phyloP scores from a whole-genome alignment of 306 rosid genomes.

The Cyclanthera cordifolia region DNA sequence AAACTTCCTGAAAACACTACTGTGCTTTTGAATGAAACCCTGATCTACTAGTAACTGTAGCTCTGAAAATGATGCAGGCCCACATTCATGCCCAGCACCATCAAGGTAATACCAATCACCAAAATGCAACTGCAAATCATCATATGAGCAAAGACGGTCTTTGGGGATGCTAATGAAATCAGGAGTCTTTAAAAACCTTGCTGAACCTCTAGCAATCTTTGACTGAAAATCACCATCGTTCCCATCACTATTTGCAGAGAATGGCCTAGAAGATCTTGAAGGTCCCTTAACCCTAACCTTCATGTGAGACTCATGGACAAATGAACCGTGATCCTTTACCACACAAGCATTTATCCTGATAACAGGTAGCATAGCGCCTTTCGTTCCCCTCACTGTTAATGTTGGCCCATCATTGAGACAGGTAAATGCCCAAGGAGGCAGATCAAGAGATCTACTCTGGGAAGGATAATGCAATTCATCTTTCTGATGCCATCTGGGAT shows the following conservation, averaged over 20 bases:
- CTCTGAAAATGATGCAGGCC: slow-evolving; percentile 76
- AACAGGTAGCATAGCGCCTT: slow-evolving; percentile 75
- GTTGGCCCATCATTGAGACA: slow-evolving; percentile 53
- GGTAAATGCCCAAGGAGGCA: slow-evolving; percentile 82
- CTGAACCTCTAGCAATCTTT: slow-evolving; percentile 27
- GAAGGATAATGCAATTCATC: slow-evolving; percentile 86
- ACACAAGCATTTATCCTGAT: slow-evolving; percentile 93
- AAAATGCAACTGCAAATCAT: slow-evolving; percentile 63
- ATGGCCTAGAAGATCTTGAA: slow-evolving; percentile 51
- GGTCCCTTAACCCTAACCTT: slow-evolving; percentile 57
- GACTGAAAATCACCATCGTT: slow-evolving; percentile 59
- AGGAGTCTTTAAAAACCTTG: slow-evolving; percentile 30
- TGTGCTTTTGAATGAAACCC: slow-evolving; percentile 51
- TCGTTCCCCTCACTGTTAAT: slow-evolving; percentile 43
- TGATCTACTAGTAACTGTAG: slow-evolving; percentile 69
- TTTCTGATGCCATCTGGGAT: slow-evolving; percentile 86
- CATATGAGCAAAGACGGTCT: slow-evolving; percentile 54
- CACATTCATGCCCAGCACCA: slow-evolving; percentile 93
- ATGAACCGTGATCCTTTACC: slow-evolving; percentile 75
- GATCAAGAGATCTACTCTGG: slow-evolving; percentile 69
- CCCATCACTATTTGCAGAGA: slow-evolving; percentile 55
- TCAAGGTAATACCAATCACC: slow-evolving; percentile 97
- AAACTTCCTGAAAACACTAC: slow-evolving; percentile 70
- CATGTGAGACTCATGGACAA: slow-evolving; percentile 62
- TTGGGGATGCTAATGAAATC: slow-evolving; percentile 38